Evolutionary conservation across 2,329 filamentous ascomycete species (phyloP), one percentile per base, ranked within the genome.

Genomic region (Aureobasidium sp.): DNA sequence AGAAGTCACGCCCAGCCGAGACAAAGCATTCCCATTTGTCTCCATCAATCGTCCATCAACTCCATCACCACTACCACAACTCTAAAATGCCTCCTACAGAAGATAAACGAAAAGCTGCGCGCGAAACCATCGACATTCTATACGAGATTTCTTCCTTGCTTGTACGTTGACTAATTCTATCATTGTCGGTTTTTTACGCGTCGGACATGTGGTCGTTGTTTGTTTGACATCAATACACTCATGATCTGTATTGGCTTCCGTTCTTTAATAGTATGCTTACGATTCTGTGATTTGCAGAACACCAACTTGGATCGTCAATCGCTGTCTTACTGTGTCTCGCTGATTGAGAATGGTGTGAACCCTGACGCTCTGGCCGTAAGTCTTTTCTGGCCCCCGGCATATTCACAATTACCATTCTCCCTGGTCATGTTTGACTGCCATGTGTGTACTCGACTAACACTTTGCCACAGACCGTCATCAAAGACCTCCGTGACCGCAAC

Each of bases 291-390:
- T 17, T 2, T 1, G n/a, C 42, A 97, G 93, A 97, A 97, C 77
- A 96, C 93, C 65, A 85, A 96, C 66, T 85, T 99, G 49, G 92
- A 97, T 74, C 86, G 93, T 35, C 88, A 91, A 60, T 91, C 92
- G 22, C 81, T 99, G 19, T 96, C 92, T 3, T 90, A 97, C 65
- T 99, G 94, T 75, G 93, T 97, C 64, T 96, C 91, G 60, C 83
- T 99, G 74, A 95, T 99, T 68, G 94, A 99, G 76, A 96, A 96
- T 71, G 94, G 94, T 15, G 91, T 97, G 33, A 96, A 96, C 71
- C 94, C 94, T 0, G 93, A 97, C 73, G 94, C 93, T 1, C 79
- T 99, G 35, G 92, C 93, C 27, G 94, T 97, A 82, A 71, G 90
- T 78, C 15, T 35, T 15, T 31, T 40, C 59, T 19, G n/a, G n/a